Percentiles rank a stretch among this genome's conserved stretches.
These are phyloP conservation scores for Fusarium oxysporum DNA, from an alignment of 2,329 filamentous ascomycete species.

Conservation along the genomic window DNA sequence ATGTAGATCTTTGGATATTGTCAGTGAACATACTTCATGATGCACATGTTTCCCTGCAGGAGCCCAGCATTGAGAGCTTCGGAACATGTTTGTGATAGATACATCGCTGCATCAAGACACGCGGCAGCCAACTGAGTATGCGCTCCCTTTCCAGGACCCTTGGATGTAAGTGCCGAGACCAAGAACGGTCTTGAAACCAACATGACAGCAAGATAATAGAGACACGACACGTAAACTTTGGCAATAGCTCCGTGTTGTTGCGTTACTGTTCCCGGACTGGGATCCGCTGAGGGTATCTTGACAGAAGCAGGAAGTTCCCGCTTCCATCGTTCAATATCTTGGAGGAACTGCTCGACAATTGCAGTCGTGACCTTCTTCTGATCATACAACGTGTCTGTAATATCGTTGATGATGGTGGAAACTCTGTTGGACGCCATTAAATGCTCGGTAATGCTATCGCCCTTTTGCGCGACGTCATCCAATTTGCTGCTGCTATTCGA, in stretches of 20 bases:
- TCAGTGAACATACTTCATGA: constrained; percentile 62
- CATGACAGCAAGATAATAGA: constrained; percentile 70
- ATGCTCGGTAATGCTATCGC: constrained; percentile 43
- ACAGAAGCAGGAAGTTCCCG: constrained; percentile 54
- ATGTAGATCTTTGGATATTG: rapidly evolving
- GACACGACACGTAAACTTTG: constrained; percentile 66
- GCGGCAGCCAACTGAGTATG: constrained; percentile 59
- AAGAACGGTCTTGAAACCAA: constrained; percentile 67
- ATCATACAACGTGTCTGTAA: constrained; percentile 56
- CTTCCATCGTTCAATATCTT: constrained; percentile 59
- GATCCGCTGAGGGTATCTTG: constrained; percentile 26
- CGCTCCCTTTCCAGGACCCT: constrained; percentile 39
- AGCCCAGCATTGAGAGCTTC: constrained; percentile 59
- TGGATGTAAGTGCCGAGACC: constrained; percentile 60
- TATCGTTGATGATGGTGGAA: constrained; percentile 57
- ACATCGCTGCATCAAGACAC: constrained; percentile 66
- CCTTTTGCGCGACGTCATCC: constrained; percentile 24
- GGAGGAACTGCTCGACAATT: constrained; percentile 55
- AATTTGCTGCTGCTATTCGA: constrained; percentile 22
- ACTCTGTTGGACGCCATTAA: constrained; percentile 57
- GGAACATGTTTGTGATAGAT: constrained; percentile 65
- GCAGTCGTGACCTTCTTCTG: constrained; percentile 49
- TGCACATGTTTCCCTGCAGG: constrained; percentile 67
- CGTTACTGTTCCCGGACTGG: not conserved
- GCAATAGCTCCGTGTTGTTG: constrained; percentile 55